Conservation (phyloP, 805 yeast species). For the Yarrowia deformans region DNA sequence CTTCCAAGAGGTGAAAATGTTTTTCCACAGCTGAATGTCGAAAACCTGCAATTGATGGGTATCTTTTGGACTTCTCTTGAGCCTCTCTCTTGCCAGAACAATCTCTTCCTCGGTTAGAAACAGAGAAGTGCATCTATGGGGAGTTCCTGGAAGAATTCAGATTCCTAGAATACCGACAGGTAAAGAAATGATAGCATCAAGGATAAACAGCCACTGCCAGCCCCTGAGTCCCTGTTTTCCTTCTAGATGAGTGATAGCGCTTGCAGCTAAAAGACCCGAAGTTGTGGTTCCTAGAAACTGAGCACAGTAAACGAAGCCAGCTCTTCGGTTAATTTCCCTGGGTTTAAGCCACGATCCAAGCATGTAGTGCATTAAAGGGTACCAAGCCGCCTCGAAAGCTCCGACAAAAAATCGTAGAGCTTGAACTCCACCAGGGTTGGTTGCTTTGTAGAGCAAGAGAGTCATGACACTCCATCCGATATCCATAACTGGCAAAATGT, state of each 20-base stretch:
- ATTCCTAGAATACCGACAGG: not conserved
- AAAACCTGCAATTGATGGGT: not conserved
- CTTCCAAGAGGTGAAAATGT: not conserved
- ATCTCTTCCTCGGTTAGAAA: not conserved
- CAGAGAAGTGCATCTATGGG: not conserved
- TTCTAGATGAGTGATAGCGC: not conserved
- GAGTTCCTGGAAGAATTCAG: not conserved
- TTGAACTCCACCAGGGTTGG: not conserved
- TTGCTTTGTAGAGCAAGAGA: not conserved
- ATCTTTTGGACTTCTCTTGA: not conserved
- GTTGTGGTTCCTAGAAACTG: not conserved
- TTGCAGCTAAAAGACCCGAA: not conserved
- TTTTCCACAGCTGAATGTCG: not conserved
- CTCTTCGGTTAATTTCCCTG: not conserved
- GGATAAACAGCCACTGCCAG: conserved; percentile 2
- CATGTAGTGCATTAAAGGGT: not conserved
- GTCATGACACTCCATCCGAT: not conserved
- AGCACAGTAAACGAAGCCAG: not conserved
- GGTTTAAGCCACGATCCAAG: conserved; percentile 1
- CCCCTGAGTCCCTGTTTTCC: not conserved
- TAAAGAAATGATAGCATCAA: not conserved
- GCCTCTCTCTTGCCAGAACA: not conserved
- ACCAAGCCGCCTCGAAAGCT: not conserved
- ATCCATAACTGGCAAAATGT: not conserved
- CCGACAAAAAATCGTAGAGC: not conserved